Base-by-base conservation (phyloP, 2,329 filamentous ascomycete genomes). In the Diaporthe citrichinensis region DNA sequence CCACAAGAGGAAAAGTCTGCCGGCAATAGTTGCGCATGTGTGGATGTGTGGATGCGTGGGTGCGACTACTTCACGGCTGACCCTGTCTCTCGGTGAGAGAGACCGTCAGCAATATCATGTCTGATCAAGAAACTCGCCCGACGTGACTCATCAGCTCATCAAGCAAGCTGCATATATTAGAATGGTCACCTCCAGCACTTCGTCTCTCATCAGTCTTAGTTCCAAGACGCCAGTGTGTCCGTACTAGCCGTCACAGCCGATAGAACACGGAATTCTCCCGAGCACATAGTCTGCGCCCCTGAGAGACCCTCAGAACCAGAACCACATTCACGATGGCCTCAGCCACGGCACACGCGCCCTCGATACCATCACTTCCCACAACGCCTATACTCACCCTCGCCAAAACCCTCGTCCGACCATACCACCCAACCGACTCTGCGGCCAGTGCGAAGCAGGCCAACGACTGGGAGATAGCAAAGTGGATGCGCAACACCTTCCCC, bases 401-500 rank as follows among this genome's bases (percentile, higher is more conserved):
- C 36, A 80, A 77, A 46, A 81, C 79, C 78, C 80, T 85, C 73
- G 80, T 90, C 73, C 86, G 88, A 9, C 84, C 85, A 41, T 86
- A 82, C 75, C 76, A 80, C 36, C 76, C 74, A 7, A 79, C 81
- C 2, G 89, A 90, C 77, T 85, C 84, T 6, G 76, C 80, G 5
- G 76, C 80, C 28, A 67, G 86, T 46, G 78, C 84, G 6, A 73
- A 72, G 4, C 82, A 81, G 1, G 86, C 81, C 73, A 84, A 89
- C 80, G 82, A 86, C 76, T 79, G 80, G 14, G 77, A 83, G 28
- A 80, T 90, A 4, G 78, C 81, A 1, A 76, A 73, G 15, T 83
- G 81, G 78, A 83, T 90, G 83, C 84, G 85, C 74, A 81, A 87
- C 78, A 77, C 81, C 55, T 90, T 89, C 74, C 87, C 88, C 3